Evolutionary conservation across 2,329 filamentous ascomycete genomes (phyloP).

Genomic region (Fusarium robinianum): DNA sequence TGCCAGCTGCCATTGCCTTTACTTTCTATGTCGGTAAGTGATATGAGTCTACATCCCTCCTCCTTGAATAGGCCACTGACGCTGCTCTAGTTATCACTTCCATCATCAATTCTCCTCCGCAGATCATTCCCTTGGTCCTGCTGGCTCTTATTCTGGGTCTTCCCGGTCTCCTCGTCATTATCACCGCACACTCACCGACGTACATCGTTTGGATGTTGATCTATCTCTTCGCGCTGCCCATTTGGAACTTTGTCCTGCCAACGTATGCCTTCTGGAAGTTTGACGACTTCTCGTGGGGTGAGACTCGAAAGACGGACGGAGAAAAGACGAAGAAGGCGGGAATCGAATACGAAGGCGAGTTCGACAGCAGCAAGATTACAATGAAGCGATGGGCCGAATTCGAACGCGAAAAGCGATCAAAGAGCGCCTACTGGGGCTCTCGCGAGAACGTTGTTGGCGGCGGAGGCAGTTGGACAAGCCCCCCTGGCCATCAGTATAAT

Average conservation of each 20-base stretch:
- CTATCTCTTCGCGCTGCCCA: constrained; percentile 87
- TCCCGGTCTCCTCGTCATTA: constrained; percentile 85
- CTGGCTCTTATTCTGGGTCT: constrained; percentile 90
- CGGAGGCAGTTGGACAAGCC: constrained; percentile 49
- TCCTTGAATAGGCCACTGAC: constrained; percentile 8
- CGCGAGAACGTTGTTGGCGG: constrained; percentile 55
- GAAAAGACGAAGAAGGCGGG: constrained; percentile 87
- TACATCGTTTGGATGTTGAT: constrained; percentile 98
- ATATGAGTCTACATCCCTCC: neutral
- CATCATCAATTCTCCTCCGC: constrained; percentile 75
- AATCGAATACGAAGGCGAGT: constrained; percentile 89
- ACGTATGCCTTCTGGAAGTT: constrained; percentile 99
- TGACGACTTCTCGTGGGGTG: constrained; percentile 99
- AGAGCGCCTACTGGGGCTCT: constrained; percentile 56
- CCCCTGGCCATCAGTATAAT: constrained; percentile 52
- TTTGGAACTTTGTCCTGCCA: constrained; percentile 97
- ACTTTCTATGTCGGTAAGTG: constrained; percentile 91
- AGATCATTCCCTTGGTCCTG: constrained; percentile 88
- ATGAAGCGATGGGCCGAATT: constrained; percentile 99
- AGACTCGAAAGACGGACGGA: constrained; percentile 92
- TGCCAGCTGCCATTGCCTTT: constrained; percentile 95
- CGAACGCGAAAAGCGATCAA: constrained; percentile 66
- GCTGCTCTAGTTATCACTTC: constrained; percentile 72
- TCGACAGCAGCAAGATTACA: constrained; percentile 97
- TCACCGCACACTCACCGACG: constrained; percentile 90